These are phyloP conservation scores for Trifolium dubium DNA, from an alignment of 306 rosid species.

Conservation along the genomic window DNA sequence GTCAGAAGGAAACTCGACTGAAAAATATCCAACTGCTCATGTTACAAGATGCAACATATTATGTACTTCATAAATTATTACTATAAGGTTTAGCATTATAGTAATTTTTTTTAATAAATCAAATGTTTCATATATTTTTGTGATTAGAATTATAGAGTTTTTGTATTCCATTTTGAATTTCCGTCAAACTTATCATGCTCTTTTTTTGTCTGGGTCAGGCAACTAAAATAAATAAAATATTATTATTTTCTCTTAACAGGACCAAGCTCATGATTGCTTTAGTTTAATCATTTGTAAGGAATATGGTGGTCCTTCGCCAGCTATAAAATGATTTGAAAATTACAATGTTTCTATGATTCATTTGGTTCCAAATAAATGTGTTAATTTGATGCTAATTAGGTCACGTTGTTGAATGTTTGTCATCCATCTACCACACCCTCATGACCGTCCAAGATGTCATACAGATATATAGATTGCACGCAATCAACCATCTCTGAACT, in stretches of 20 bases:
- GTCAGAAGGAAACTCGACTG: constrained; percentile 70
- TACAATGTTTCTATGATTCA: constrained; percentile 18
- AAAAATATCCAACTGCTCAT: constrained; percentile 49
- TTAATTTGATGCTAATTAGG: constrained; percentile 44
- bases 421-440: constrained; percentile 44
- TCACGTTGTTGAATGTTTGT: constrained; percentile 34
- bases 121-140: not conserved
- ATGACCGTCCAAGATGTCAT: constrained; percentile 39
- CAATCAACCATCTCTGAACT: too few species aligned
- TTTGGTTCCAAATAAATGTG: constrained; percentile 45
- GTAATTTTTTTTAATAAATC: constrained; percentile 26
- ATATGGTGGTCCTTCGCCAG: constrained; percentile 45
- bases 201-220: constrained; percentile 31
- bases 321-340: constrained; percentile 36
- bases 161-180: constrained; percentile 23
- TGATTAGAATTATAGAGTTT: constrained; percentile 19
- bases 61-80: constrained; percentile 23
- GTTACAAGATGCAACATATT: constrained; percentile 39
- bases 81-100: constrained; percentile 25
- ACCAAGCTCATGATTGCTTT: constrained; percentile 38
- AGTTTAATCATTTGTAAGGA: constrained; percentile 45
- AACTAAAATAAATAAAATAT: constrained; percentile 7
- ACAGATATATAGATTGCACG: too few species aligned
- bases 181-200: constrained; percentile 35
- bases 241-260: constrained; percentile 18